Percentiles rank a stretch among this genome's conserved stretches.
These are phyloP conservation scores for Chimonanthus salicifolius DNA, from an alignment of 164 flowering plant species.

Conservation along the genomic window DNA sequence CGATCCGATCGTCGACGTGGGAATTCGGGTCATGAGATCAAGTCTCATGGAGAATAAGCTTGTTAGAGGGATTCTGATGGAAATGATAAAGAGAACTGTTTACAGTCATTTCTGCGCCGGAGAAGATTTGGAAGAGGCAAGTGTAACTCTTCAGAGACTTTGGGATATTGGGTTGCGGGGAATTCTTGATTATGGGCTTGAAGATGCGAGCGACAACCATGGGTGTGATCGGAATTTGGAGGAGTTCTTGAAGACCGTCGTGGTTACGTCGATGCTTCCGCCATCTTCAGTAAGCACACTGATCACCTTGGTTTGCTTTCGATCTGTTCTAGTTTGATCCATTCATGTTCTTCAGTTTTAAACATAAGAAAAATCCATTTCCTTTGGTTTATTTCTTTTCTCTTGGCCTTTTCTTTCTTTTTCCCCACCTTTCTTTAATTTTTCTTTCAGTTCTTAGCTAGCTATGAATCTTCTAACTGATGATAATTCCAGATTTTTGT, in stretches of 20 bases:
- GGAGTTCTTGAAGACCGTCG: constrained; percentile 46
- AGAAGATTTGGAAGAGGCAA: constrained; percentile 40
- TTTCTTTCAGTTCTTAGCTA: not conserved
- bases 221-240: constrained; percentile 60
- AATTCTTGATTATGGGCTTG: constrained; percentile 72
- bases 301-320: not conserved
- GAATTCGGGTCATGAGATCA: constrained; percentile 64
- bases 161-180: constrained; percentile 51
- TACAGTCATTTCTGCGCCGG: constrained; percentile 87
- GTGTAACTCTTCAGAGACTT: constrained; percentile 32
- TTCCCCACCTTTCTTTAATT: not conserved
- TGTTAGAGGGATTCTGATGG: constrained; percentile 24
- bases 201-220: constrained; percentile 49
- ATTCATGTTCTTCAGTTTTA: not conserved
- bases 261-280: constrained; percentile 45
- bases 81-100: constrained; percentile 36
- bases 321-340: not conserved
- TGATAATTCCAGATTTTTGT: not conserved
- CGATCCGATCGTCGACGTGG: constrained; percentile 61
- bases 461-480: too few species aligned
- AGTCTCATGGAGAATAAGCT: constrained; percentile 31
- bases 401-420: not conserved
- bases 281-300: constrained; percentile 51
- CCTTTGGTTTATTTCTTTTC: not conserved
- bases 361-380: not conserved